Conservation (phyloP, 805 yeast genomes). For the Schwanniomyces pseudopolymorphus region DNA sequence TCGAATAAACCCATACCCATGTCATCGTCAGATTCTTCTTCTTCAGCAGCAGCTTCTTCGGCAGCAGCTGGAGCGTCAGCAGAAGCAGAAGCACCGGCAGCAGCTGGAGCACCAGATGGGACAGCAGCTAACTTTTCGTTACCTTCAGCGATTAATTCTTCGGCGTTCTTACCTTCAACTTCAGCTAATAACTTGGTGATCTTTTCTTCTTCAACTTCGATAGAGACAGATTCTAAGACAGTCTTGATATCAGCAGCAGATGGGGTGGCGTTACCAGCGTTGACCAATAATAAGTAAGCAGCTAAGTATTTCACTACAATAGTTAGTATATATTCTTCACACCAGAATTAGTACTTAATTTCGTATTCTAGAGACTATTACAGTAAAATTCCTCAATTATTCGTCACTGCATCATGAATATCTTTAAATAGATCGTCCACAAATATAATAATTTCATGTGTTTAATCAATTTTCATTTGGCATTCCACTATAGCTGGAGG, state of each 20-base stretch:
- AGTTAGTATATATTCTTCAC: slow-evolving; percentile 4
- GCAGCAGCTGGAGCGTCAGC: slow-evolving; percentile 70
- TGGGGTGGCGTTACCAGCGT: slow-evolving; percentile 95
- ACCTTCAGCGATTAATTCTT: slow-evolving; percentile 93
- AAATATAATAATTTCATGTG: no score
- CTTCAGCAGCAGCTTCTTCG: slow-evolving; percentile 71
- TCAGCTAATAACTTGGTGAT: slow-evolving; percentile 76
- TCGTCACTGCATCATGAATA: neutral
- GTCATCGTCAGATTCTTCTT: slow-evolving; percentile 60
- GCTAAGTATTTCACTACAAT: slow-evolving; percentile 91
- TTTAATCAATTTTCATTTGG: no score
- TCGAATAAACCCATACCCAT: slow-evolving; percentile 96
- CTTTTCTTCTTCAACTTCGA: slow-evolving; percentile 90
- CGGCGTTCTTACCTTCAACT: slow-evolving; percentile 90
- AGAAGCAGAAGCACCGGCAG: slow-evolving; percentile 69
- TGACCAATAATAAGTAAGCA: slow-evolving; percentile 97
- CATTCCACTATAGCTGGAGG: no score
- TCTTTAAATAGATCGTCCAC: neutral
- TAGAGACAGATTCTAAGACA: slow-evolving; percentile 91
- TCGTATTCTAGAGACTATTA: neutral
- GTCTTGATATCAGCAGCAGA: slow-evolving; percentile 87
- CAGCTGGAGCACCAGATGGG: slow-evolving; percentile 97
- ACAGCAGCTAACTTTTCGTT: slow-evolving; percentile 94
- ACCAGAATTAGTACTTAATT: neutral
- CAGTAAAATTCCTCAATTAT: neutral